Evolutionary conservation across 495 filamentous ascomycete species (phyloP).

Genomic region (Parmelia sp.): DNA sequence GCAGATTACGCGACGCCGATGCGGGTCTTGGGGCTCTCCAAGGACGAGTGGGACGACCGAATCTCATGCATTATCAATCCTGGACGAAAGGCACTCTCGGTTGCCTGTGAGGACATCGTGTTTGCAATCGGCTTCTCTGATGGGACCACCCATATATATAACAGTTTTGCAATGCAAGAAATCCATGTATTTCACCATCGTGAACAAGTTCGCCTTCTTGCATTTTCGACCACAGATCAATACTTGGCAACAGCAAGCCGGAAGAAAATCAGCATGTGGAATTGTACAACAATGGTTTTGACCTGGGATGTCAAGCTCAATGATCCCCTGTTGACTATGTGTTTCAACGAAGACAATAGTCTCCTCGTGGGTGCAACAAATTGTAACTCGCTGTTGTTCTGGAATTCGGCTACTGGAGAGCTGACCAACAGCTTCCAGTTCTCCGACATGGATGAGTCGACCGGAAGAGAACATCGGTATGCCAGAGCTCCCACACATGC

Average conservation of each 20-base stretch:
- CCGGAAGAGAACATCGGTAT: background rate
- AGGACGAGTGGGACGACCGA: slow-evolving; percentile 31
- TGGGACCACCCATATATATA: slow-evolving; percentile 15
- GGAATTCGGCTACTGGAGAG: background rate
- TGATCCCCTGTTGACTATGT: background rate
- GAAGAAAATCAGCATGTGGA: background rate
- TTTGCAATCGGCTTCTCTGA: slow-evolving; percentile 18
- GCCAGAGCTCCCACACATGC: background rate
- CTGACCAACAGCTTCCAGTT: background rate
- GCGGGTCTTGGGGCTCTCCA: slow-evolving; percentile 25
- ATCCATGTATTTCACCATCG: background rate
- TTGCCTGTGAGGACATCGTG: slow-evolving; percentile 20
- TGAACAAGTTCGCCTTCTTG: background rate
- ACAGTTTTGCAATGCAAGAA: background rate
- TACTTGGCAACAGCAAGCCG: background rate
- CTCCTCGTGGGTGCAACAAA: background rate
- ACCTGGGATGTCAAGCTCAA: background rate
- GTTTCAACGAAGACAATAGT: background rate
- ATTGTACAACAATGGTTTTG: background rate
- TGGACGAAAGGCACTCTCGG: slow-evolving; percentile 19
- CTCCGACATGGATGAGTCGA: background rate
- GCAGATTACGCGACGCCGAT: slow-evolving; percentile 29
- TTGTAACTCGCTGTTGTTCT: background rate
- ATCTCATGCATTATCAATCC: slow-evolving; percentile 24
- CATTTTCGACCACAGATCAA: background rate